Evolutionary conservation across 352 stramenopile species (phyloP).

Genomic region (Pythium volutum): DNA sequence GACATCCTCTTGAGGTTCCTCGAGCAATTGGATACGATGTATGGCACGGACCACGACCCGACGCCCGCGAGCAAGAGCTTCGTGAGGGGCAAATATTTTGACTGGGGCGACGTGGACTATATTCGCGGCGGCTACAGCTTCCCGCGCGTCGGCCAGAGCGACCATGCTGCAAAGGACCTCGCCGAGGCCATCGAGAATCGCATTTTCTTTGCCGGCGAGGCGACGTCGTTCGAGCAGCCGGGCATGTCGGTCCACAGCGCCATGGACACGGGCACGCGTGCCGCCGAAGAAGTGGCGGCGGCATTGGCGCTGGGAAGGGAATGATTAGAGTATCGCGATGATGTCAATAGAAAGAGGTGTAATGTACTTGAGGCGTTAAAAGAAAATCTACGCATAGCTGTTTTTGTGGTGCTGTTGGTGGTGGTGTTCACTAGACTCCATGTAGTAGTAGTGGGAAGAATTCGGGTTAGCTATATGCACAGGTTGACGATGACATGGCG

Average conservation of each 20-base stretch:
- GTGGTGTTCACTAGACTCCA: slow-evolving; percentile 23
- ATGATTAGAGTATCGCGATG: not conserved
- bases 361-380: slow-evolving; percentile 5
- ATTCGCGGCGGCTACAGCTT: slow-evolving; percentile 75
- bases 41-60: slow-evolving; percentile 52
- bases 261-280: slow-evolving; percentile 75
- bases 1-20: slow-evolving; percentile 68
- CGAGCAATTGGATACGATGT: slow-evolving; percentile 73
- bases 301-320: slow-evolving; percentile 27
- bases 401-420: slow-evolving; percentile 13
- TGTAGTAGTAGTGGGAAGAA: not conserved
- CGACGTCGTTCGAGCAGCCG: slow-evolving; percentile 76
- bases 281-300: slow-evolving; percentile 43
- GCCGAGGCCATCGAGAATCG: slow-evolving; percentile 56
- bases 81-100: slow-evolving; percentile 73
- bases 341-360: slow-evolving; percentile 1
- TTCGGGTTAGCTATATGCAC: slow-evolving; percentile 28
- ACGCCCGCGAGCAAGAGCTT: slow-evolving; percentile 57
- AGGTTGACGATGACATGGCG: slow-evolving; percentile 9
- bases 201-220: slow-evolving; percentile 81
- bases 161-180: slow-evolving; percentile 55
- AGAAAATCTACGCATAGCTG: slow-evolving; percentile 5
- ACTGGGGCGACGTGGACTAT: slow-evolving; percentile 71
- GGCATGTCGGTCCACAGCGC: slow-evolving; percentile 82
- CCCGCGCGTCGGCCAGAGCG: slow-evolving; percentile 64